Evolutionary conservation across 2,329 filamentous ascomycete species (phyloP).

Genomic region (Fusarium chaquense): DNA sequence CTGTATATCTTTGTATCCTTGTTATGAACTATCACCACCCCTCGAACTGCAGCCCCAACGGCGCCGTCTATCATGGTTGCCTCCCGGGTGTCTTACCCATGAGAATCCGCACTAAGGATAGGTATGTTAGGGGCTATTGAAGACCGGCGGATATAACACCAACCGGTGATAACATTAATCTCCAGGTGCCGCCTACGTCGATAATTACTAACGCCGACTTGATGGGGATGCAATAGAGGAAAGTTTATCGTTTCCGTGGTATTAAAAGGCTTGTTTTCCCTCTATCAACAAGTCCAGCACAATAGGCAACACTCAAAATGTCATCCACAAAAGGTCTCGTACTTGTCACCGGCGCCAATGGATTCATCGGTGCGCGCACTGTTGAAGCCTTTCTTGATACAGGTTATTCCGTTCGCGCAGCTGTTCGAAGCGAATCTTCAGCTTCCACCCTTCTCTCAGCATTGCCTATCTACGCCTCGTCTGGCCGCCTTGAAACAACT

Average conservation of each 20-base stretch:
- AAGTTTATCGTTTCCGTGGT: neutral
- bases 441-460: slow-evolving; percentile 16
- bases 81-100: neutral
- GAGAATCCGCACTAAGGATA: neutral
- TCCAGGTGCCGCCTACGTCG: neutral
- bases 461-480: slow-evolving; percentile 4
- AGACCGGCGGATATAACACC: neutral
- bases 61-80: neutral
- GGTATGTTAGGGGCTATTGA: no score
- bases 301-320: neutral
- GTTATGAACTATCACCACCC: neutral
- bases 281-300: rapidly evolving
- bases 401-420: slow-evolving; percentile 15
- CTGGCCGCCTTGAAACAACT: neutral
- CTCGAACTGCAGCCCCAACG: rapidly evolving
- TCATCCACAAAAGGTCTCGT: slow-evolving; percentile 9
- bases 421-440: slow-evolving; percentile 12
- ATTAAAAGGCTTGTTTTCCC: neutral
- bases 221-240: neutral
- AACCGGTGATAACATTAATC: neutral
- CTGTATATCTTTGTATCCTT: rapidly evolving
- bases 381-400: slow-evolving; percentile 22
- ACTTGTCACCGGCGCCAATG: slow-evolving; percentile 27
- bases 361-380: slow-evolving; percentile 21
- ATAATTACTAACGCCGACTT: neutral